These are phyloP conservation scores for Mycena sanguinolenta DNA, from an alignment of 768 basidiomycete genomes.

Conservation along the genomic window DNA sequence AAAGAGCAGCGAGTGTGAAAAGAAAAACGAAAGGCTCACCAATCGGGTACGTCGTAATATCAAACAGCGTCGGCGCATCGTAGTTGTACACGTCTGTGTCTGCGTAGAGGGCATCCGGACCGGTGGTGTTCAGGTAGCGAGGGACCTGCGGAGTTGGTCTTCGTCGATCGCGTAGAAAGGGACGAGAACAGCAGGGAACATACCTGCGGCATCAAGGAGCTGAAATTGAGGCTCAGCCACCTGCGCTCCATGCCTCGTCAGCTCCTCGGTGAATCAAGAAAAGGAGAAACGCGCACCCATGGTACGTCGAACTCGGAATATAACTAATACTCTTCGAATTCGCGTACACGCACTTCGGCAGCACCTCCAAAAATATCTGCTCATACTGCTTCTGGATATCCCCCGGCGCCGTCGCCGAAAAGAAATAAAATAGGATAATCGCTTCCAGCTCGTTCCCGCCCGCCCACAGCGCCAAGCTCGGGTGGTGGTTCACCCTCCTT, in stretches of 20 bases:
- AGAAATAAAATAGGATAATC: slow-evolving; percentile 25
- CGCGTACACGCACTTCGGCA: slow-evolving; percentile 25
- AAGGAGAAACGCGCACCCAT: slow-evolving; percentile 3
- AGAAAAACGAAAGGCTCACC: background rate
- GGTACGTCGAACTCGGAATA: slow-evolving; percentile 29
- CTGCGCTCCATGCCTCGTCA: background rate
- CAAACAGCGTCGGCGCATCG: slow-evolving; percentile 12
- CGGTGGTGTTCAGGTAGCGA: slow-evolving; percentile 22
- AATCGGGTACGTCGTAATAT: slow-evolving; percentile 2
- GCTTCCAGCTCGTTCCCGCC: slow-evolving; percentile 35
- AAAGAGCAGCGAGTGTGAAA: background rate
- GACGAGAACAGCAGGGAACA: background rate
- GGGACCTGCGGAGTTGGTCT: background rate
- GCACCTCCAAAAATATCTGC: slow-evolving; percentile 26
- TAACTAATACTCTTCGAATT: slow-evolving; percentile 25
- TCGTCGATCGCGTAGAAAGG: background rate
- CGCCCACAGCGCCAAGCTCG: slow-evolving; percentile 26
- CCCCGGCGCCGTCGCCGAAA: slow-evolving; percentile 12
- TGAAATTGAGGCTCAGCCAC: slow-evolving; percentile 18
- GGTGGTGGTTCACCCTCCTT: slow-evolving; percentile 26
- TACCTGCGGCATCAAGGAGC: slow-evolving; percentile 16
- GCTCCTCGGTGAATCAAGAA: background rate
- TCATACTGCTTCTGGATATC: slow-evolving; percentile 22
- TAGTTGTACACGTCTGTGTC: slow-evolving; percentile 32
- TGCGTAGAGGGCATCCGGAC: slow-evolving; percentile 21